Evolutionary conservation across 176 grass and related monocot species (phyloP).

Genomic region (Carex myosuroides): DNA sequence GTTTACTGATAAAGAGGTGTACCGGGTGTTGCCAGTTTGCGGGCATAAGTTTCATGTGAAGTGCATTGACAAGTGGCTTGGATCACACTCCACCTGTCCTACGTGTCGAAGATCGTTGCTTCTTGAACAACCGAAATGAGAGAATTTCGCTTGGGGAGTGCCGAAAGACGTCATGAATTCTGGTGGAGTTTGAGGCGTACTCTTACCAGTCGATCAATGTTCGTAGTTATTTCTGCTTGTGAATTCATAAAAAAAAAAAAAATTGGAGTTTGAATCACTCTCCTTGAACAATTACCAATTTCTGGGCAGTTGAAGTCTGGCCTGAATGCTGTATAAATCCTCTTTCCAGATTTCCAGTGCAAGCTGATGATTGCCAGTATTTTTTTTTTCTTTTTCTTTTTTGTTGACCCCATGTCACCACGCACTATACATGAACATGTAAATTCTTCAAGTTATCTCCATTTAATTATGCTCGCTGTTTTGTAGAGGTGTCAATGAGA

Average conservation of each 20-base stretch:
- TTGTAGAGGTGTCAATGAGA: too few species aligned
- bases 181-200: too few species aligned
- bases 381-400: too few species aligned
- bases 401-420: too few species aligned
- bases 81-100: constrained; percentile 70
- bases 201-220: background rate
- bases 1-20: constrained; percentile 76
- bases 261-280: background rate
- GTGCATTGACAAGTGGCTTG: constrained; percentile 85
- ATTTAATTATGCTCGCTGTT: too few species aligned
- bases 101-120: constrained; percentile 65
- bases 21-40: constrained; percentile 73
- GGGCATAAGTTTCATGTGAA: constrained; percentile 70
- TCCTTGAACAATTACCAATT: background rate
- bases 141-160: background rate
- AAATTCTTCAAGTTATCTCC: too few species aligned
- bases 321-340: background rate
- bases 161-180: background rate
- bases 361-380: background rate
- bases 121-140: background rate
- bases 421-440: too few species aligned
- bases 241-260: background rate
- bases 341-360: background rate
- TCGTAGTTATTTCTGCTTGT: background rate
- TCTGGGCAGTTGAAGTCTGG: background rate